phyloP scores from a whole-genome alignment of 208 protist species.

The Acanthamoeba lugdunensis region DNA sequence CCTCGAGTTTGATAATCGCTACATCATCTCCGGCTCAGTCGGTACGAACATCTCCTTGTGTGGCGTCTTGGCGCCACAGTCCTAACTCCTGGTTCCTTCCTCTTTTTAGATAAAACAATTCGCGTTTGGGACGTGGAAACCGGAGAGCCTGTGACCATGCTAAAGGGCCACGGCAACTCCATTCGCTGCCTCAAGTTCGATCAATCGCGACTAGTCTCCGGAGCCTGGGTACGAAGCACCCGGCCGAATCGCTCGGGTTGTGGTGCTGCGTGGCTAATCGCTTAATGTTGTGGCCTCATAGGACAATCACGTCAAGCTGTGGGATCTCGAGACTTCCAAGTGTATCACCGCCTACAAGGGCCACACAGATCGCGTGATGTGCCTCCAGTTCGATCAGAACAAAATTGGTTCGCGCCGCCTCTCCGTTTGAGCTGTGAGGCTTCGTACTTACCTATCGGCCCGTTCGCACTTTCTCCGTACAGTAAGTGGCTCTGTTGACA shows the following conservation, averaged over 20 bases:
- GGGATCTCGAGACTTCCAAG: slow-evolving; percentile 43
- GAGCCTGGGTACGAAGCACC: slow-evolving; percentile 25
- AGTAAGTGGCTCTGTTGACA: slow-evolving; percentile 53
- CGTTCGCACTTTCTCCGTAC: not conserved
- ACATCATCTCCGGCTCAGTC: slow-evolving; percentile 52
- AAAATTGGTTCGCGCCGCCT: slow-evolving; percentile 34
- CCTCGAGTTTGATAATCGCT: slow-evolving; percentile 38
- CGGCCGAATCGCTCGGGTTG: not conserved
- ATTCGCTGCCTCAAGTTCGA: slow-evolving; percentile 62
- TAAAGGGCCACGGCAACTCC: slow-evolving; percentile 41
- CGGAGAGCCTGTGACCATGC: slow-evolving; percentile 13
- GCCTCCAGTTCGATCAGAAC: slow-evolving; percentile 55
- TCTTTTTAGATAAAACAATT: slow-evolving; percentile 46
- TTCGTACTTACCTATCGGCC: not conserved
- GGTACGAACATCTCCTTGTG: not conserved
- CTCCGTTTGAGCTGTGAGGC: not conserved
- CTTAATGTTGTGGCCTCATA: not conserved
- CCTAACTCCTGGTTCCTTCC: too few species aligned
- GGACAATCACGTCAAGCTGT: slow-evolving; percentile 61
- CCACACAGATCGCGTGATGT: slow-evolving; percentile 52
- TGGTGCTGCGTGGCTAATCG: not conserved
- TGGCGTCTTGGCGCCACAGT: too few species aligned
- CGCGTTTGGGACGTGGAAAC: slow-evolving; percentile 51
- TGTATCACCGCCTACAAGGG: slow-evolving; percentile 43
- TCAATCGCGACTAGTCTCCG: slow-evolving; percentile 6